Evolutionary conservation across 345 rosid species (phyloP), one percentile per base, ranked within the genome.

Genomic region (Anastatica hierochuntica): DNA sequence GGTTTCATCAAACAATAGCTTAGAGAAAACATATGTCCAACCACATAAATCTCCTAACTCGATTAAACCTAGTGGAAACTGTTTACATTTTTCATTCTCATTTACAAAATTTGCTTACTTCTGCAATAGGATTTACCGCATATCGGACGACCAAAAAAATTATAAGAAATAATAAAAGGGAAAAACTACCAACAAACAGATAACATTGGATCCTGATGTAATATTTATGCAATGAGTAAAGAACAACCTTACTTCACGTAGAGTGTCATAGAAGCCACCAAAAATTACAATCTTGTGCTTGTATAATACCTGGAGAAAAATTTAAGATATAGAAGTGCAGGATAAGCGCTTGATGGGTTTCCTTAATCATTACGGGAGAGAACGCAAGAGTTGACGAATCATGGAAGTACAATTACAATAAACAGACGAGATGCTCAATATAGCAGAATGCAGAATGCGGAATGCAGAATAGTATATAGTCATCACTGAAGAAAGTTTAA

Each of bases 231-330:
- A 67, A 46, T 46, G 71, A 62, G 48, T 29, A 10, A 35, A 42
- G 62, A 45, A 72, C 86, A 74, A 90, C 98, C 98, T 90, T 74
- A 90, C 96, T 90, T 90, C 98, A 72, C 98, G 80, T 29, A 90
- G 92, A 40, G 98, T 90, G 62, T 90, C 96, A 56, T 90, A 90
- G 78, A 90, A 90, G 74, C 98, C 98, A 53, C 98, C 98, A 60
- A 90, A 90, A 64, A 84, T 66, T 52, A 90, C 70, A 61, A 90
- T 79, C 78, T 90, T 87, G 79, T 87, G 96, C 82, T 90, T 87
- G 75, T 90, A 80, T 31, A 87, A 64, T 59, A 90, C 88, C 98
- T 90, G 95, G 63, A 76, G 43, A 5, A 60, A 58, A 50, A 49
- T 48, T n/a, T 46, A 54, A 53, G 27, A 19, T 43, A 9, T 6